Base-by-base conservation (phyloP, 139 green algal species). In the Chlorella sp. region DNA sequence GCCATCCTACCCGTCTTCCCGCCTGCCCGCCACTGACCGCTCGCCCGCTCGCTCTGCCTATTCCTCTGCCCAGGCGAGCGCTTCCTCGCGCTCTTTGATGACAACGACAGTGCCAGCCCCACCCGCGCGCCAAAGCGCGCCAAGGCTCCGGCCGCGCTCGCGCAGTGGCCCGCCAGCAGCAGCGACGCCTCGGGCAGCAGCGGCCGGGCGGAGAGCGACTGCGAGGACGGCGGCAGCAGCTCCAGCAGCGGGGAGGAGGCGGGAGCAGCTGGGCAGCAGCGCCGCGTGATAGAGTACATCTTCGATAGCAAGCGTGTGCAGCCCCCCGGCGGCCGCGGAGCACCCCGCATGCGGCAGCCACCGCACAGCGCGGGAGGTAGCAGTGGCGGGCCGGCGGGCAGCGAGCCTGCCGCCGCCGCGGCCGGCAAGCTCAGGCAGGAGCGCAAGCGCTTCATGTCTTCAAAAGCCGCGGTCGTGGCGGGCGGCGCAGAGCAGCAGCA, bases 361-460 rank as follows among this genome's bases (percentile, higher is more conserved):
- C n/a, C n/a, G n/a, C n/a, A n/a, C n/a, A n/a, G 8, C 19, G 29
- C 8, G 15, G 58, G 29, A 64, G 58, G 29, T 19, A 40, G 58
- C 5, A 31, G 58, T 5, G 58, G 8, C 5, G 58, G 58, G 11
- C 58, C 58, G 25, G n/a, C 69, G 55, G 69, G 53, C n/a, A n/a
- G 38, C 38, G 12, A 41, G 38, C 38, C 53, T 0, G 67, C 17
- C 8, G 33, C 36, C 29, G n/a, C 59, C 1, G 56, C 62, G 17
- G 19, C 27, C 31, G 56, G 27, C 3, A 33, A 58, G 56, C 41
- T 68, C 1, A 50, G 29, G 6, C 14, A 70, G 33, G 85, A 90
- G 51, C 82, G 85, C 38, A 91, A 85, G 67, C 64, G 77, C 5
- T 92, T 92, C 64, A 90, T 92, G 87, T 91, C 87, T 25, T 64